These are phyloP conservation scores for Ceratocystis cacaofunesta DNA, from an alignment of 2,329 filamentous ascomycete genomes.

Conservation along the genomic window DNA sequence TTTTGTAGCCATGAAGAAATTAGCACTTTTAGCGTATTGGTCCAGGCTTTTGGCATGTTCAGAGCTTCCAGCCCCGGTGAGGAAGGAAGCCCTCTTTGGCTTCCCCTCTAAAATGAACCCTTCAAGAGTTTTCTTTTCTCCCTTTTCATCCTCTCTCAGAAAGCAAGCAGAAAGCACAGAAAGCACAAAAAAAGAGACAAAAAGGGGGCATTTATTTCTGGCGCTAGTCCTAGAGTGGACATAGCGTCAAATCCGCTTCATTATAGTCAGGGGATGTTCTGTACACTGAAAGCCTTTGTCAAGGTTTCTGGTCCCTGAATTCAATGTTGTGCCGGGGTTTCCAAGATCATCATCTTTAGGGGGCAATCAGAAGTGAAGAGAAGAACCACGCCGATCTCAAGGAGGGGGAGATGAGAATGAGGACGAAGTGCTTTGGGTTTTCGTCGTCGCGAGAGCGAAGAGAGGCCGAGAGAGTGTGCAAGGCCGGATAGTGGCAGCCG, in stretches of 20 bases:
- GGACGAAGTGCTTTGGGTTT: not conserved
- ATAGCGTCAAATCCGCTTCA: not conserved
- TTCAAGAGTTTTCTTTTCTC: not conserved
- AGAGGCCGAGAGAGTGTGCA: not conserved
- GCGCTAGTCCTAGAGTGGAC: not conserved
- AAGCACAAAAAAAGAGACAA: not conserved
- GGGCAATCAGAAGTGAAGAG: not conserved
- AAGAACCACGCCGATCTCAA: not conserved
- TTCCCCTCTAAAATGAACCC: not conserved
- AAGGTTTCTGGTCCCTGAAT: not conserved
- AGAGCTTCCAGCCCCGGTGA: not conserved
- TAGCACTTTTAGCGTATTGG: slow-evolving; percentile 2
- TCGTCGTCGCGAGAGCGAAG: not conserved
- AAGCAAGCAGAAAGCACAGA: not conserved
- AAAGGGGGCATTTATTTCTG: not conserved
- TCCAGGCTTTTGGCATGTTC: slow-evolving; percentile 6
- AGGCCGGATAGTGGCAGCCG: not conserved
- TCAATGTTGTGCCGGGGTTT: not conserved
- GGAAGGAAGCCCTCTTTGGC: not conserved
- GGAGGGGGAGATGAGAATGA: not conserved
- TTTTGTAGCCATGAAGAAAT: not conserved
- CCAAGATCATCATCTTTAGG: not conserved
- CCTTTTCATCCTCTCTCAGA: slow-evolving; percentile 3
- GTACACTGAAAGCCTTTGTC: not conserved
- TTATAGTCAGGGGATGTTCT: slow-evolving; percentile 1